Evolutionary conservation across 768 basidiomycete species (phyloP).

Genomic region (Termitomyces sp.): DNA sequence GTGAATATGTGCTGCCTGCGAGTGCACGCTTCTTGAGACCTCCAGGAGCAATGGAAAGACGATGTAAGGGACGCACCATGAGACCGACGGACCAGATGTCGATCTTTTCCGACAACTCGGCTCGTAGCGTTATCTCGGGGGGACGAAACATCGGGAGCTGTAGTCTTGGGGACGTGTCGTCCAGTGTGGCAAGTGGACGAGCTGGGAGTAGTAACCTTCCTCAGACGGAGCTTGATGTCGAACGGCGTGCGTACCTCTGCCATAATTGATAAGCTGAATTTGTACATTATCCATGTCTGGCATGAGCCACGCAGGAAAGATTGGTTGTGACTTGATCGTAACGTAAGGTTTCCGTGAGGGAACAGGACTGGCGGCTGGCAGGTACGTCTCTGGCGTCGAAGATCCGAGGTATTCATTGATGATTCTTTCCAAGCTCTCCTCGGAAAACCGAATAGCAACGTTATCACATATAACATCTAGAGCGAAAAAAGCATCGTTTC

Average conservation of each 20-base stretch:
- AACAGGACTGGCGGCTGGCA: not conserved
- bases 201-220: not conserved
- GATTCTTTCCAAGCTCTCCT: not conserved
- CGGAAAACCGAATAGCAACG: not conserved
- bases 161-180: not conserved
- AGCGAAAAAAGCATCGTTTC: too few species aligned
- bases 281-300: not conserved
- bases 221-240: not conserved
- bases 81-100: slow-evolving; percentile 5
- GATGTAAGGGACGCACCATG: not conserved
- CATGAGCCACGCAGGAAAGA: not conserved
- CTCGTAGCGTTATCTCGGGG: slow-evolving; percentile 1
- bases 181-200: not conserved
- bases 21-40: too few species aligned
- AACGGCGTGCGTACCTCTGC: not conserved
- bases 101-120: not conserved
- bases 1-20: too few species aligned
- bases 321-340: not conserved
- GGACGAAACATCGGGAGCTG: not conserved
- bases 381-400: not conserved
- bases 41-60: too few species aligned
- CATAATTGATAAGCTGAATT: slow-evolving; percentile 1
- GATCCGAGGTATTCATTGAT: not conserved
- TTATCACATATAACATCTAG: not conserved
- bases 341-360: not conserved